These are phyloP conservation scores for Cyclotella kingstonii DNA, from an alignment of 108 stramenopile genomes.

Conservation along the genomic window DNA sequence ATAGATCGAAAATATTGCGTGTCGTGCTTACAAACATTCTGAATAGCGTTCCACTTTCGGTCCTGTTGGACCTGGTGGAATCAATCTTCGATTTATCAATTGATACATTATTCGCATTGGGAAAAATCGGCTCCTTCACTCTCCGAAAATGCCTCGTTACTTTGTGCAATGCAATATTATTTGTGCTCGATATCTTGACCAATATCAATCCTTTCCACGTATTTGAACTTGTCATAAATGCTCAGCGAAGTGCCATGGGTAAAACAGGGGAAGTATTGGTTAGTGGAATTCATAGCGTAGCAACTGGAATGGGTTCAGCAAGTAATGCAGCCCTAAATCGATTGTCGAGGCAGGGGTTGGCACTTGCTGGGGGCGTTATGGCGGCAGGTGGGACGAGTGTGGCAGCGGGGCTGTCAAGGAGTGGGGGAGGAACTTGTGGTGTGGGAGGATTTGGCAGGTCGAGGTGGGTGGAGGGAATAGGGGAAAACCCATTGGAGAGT, in stretches of 20 bases:
- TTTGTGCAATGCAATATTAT: slow-evolving; percentile 19
- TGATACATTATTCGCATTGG: slow-evolving; percentile 50
- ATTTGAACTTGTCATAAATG: slow-evolving; percentile 51
- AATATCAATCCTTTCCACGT: slow-evolving; percentile 62
- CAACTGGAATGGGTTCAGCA: slow-evolving; percentile 82
- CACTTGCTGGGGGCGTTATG: slow-evolving; percentile 39
- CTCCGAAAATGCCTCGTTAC: slow-evolving; percentile 29
- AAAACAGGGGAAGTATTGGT: slow-evolving; percentile 75
- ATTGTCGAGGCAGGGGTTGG: slow-evolving; percentile 33
- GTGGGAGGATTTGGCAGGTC: slow-evolving; percentile 7
- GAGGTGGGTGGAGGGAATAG: slow-evolving; percentile 8
- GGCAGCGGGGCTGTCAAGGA: slow-evolving; percentile 10
- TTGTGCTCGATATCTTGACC: slow-evolving; percentile 44
- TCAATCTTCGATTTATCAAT: slow-evolving; percentile 49
- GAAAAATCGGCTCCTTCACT: slow-evolving; percentile 40
- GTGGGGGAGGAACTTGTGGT: slow-evolving; percentile 13
- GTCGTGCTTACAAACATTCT: slow-evolving; percentile 45
- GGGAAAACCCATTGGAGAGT: slow-evolving; percentile 21
- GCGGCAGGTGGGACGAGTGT: slow-evolving; percentile 9
- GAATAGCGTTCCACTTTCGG: slow-evolving; percentile 61
- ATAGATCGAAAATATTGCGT: slow-evolving; percentile 32
- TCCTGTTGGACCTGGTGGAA: slow-evolving; percentile 58
- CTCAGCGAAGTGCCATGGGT: slow-evolving; percentile 69
- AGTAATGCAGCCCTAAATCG: slow-evolving; percentile 56
- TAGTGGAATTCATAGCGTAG: slow-evolving; percentile 82